Percentiles rank a stretch among this genome's conserved stretches.
Conservation (phyloP, 306 rosid genomes). For the Lathyrus oleraceus region DNA sequence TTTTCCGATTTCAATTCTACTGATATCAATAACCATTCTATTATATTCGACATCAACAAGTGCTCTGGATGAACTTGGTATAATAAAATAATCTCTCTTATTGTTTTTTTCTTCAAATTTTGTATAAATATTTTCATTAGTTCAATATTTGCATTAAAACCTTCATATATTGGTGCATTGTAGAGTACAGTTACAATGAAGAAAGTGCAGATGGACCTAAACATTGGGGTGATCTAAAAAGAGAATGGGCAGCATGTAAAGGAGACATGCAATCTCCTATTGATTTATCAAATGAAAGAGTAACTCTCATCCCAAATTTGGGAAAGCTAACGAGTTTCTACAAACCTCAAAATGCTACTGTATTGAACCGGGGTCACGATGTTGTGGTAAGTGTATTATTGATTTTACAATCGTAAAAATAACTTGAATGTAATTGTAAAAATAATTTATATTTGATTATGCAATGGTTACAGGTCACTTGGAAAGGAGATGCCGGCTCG, state of each 20-base stretch:
- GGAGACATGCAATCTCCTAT: constrained; percentile 69
- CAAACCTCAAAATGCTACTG: constrained; percentile 44
- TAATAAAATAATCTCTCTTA: background rate
- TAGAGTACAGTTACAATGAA: constrained; percentile 47
- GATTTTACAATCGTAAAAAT: too few species aligned
- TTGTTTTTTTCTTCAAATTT: background rate
- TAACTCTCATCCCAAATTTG: constrained; percentile 33
- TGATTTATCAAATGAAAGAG: constrained; percentile 43
- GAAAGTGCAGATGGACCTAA: constrained; percentile 53
- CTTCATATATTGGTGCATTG: constrained; percentile 14
- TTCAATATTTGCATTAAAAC: background rate
- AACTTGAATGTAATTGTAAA: too few species aligned
- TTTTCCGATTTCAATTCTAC: constrained; percentile 14
- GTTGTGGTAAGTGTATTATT: constrained; percentile 38
- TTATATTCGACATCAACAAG: constrained; percentile 13
- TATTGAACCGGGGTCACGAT: constrained; percentile 61
- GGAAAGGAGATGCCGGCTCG: constrained; percentile 57
- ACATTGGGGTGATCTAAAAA: constrained; percentile 55
- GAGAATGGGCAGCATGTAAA: constrained; percentile 58
- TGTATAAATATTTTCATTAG: background rate
- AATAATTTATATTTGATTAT: too few species aligned
- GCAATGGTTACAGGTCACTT: constrained; percentile 43
- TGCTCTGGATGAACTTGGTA: constrained; percentile 61
- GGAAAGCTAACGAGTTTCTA: constrained; percentile 39
- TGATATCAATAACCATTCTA: constrained; percentile 29